These are phyloP conservation scores for Hibiscus syriacus DNA, from an alignment of 345 rosid genomes.

Conservation along the genomic window DNA sequence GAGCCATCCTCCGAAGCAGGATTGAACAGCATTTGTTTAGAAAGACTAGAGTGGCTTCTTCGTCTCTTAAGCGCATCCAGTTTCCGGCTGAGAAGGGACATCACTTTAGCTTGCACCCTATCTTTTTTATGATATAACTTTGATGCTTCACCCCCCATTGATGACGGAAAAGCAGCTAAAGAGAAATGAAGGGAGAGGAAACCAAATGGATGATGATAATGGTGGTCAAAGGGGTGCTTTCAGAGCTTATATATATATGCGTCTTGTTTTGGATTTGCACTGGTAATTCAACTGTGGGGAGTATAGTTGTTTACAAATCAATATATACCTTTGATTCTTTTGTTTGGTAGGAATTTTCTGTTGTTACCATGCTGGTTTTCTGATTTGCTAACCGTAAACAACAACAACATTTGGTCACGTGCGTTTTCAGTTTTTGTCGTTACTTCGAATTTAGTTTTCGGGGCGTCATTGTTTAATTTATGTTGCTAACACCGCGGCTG, in stretches of 20 bases:
- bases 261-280: too few species aligned
- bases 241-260: too few species aligned
- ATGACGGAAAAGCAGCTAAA: neutral
- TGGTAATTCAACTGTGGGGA: too few species aligned
- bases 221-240: too few species aligned
- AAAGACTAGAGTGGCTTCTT: too few species aligned
- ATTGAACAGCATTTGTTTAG: neutral
- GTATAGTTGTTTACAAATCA: neutral
- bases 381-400: neutral
- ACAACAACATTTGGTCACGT: neutral
- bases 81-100: too few species aligned
- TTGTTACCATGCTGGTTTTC: neutral
- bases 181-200: neutral
- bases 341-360: too few species aligned
- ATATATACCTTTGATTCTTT: neutral
- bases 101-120: neutral
- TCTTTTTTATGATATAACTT: neutral
- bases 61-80: too few species aligned
- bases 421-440: neutral
- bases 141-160: neutral
- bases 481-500: too few species aligned
- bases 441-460: too few species aligned
- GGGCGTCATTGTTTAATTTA: too few species aligned
- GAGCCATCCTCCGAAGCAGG: neutral
- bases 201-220: neutral